Conservation (phyloP, 768 basidiomycete species). For the Naganishia vaughanmartiniae region DNA sequence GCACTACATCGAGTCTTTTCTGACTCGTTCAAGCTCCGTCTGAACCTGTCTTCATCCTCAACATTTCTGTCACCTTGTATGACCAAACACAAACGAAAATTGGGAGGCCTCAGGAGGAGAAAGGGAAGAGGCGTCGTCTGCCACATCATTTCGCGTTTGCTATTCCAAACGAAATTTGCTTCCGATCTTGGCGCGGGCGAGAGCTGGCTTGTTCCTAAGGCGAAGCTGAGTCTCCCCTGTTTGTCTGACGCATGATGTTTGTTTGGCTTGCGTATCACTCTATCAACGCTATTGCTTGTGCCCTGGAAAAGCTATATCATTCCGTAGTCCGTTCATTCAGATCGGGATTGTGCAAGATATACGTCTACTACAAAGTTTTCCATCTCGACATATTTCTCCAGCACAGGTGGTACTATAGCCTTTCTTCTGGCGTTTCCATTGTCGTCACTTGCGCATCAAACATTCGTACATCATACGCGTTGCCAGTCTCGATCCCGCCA, state of each 20-base stretch:
- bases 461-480: neutral
- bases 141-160: too few species aligned
- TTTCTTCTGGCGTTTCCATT: neutral
- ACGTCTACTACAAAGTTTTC: neutral
- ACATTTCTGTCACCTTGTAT: too few species aligned
- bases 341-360: neutral
- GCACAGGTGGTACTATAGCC: neutral
- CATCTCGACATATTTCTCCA: neutral
- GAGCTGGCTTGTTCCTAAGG: neutral
- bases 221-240: neutral
- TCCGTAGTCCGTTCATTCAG: neutral
- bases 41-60: too few species aligned
- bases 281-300: neutral
- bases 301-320: conserved; percentile 11
- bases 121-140: too few species aligned
- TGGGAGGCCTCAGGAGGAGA: too few species aligned
- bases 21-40: too few species aligned
- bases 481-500: neutral
- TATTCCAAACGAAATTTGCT: neutral
- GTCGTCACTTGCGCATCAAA: neutral
- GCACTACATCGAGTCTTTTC: too few species aligned
- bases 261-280: conserved; percentile 21
- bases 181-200: neutral
- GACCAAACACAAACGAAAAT: too few species aligned
- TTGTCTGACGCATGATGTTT: neutral